phyloP scores from a whole-genome alignment of 1,284 basidiomycete species.

The Somion occarium region DNA sequence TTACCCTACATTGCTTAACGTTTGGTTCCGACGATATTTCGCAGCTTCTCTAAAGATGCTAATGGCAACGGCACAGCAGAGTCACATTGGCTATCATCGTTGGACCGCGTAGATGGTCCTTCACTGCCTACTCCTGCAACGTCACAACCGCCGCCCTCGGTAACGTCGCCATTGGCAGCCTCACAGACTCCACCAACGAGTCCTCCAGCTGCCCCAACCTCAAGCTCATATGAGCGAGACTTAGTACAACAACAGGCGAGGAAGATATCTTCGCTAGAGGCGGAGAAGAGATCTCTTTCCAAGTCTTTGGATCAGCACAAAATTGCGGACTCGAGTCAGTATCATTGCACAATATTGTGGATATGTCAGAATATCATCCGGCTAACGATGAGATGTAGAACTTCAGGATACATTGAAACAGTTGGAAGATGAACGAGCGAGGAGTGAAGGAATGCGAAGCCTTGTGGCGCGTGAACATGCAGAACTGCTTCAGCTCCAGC shows the following conservation, averaged over 20 bases:
- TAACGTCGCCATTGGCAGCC: slow-evolving; percentile 7
- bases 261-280: slow-evolving; percentile 63
- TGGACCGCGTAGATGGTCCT: slow-evolving; percentile 42
- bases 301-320: slow-evolving; percentile 41
- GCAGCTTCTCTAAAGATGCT: slow-evolving; percentile 14
- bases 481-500: too few relatives aligned
- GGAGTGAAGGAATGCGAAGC: slow-evolving; percentile 13
- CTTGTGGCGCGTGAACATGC: slow-evolving; percentile 11
- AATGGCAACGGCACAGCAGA: slow-evolving; percentile 25
- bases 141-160: slow-evolving; percentile 10
- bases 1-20: neutral
- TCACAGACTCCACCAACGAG: slow-evolving; percentile 9
- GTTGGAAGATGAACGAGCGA: slow-evolving; percentile 21
- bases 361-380: neutral
- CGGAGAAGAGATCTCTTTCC: slow-evolving; percentile 60
- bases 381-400: slow-evolving; percentile 13
- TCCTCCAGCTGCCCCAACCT: slow-evolving; percentile 10
- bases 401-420: slow-evolving; percentile 19
- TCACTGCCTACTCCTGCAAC: slow-evolving; percentile 14
- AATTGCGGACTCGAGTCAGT: slow-evolving; percentile 44
- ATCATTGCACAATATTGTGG: neutral
- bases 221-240: slow-evolving; percentile 8
- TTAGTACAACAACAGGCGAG: slow-evolving; percentile 52
- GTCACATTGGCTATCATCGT: slow-evolving; percentile 53
- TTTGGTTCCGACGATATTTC: neutral